These are phyloP conservation scores for Magnolia officinalis DNA, from an alignment of 164 flowering plant species.

Conservation along the genomic window DNA sequence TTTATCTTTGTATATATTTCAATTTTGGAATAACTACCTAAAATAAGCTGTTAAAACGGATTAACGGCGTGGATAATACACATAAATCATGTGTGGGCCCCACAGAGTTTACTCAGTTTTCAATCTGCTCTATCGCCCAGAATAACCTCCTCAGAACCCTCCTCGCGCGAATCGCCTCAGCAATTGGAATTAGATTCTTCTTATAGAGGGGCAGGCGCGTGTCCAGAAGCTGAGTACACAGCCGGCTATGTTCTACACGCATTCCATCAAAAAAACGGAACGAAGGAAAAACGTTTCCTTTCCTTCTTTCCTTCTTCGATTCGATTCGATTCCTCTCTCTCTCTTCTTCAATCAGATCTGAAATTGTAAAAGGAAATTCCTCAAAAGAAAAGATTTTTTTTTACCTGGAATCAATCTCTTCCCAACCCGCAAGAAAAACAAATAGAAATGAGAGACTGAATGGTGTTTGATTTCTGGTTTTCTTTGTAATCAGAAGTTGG, in stretches of 20 bases:
- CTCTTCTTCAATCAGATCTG: background rate
- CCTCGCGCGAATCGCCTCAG: background rate
- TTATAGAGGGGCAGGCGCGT: background rate
- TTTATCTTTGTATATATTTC: too few relatives aligned
- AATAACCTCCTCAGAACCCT: too few relatives aligned
- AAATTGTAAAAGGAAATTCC: background rate
- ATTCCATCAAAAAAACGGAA: background rate
- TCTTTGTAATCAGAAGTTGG: slow-evolving; percentile 5
- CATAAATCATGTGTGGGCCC: too few relatives aligned
- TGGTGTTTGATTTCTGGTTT: slow-evolving; percentile 10
- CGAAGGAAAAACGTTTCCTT: background rate
- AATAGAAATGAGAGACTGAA: background rate
- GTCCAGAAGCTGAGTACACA: background rate
- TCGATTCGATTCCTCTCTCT: slow-evolving; percentile 11
- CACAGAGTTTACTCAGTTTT: too few relatives aligned
- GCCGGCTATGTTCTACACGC: slow-evolving; percentile 2
- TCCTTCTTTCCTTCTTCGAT: slow-evolving; percentile 4
- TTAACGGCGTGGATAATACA: too few relatives aligned
- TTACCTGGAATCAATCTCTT: background rate
- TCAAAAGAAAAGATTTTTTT: background rate
- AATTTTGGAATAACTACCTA: too few relatives aligned
- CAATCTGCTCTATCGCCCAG: too few relatives aligned
- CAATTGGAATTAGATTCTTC: background rate
- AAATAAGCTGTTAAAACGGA: too few relatives aligned
- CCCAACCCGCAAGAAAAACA: background rate